A percentile compares a stretch with the other conserved stretches of the same genome.
phyloP scores from a whole-genome alignment of 495 filamentous ascomycete genomes.

The Penicillium antarcticum region DNA sequence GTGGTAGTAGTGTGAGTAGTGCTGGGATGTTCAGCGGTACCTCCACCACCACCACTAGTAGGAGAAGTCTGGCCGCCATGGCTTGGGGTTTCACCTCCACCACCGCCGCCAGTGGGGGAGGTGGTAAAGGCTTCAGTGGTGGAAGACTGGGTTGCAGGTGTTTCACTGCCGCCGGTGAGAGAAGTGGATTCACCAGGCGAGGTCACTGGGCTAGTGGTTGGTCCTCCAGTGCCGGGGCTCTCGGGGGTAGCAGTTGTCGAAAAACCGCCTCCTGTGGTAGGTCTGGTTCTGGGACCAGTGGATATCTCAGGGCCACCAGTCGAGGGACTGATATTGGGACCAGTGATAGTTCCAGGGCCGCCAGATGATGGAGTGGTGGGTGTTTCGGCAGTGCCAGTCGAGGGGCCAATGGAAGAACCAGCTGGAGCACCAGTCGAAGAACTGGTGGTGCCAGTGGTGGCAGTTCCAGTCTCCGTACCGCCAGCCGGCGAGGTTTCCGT shows the following conservation, averaged over 20 bases:
- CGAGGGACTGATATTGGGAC: no score
- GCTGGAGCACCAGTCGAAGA: no score
- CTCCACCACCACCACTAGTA: constrained; percentile 1
- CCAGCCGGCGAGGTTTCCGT: background rate
- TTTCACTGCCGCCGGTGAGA: no score
- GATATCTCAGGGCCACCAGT: background rate
- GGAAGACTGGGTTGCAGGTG: no score
- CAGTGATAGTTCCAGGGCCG: no score
- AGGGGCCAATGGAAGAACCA: no score
- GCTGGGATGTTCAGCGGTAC: background rate
- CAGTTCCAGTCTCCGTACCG: no score
- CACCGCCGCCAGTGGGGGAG: background rate
- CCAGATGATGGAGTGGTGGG: no score
- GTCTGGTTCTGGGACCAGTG: background rate
- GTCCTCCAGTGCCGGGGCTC: background rate
- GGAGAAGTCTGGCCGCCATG: background rate
- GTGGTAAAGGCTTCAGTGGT: no score
- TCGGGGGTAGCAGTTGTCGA: background rate
- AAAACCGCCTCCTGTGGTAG: background rate
- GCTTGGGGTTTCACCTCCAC: background rate
- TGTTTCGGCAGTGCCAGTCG: no score
- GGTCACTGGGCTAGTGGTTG: background rate
- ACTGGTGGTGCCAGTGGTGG: no score
- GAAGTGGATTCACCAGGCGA: background rate
- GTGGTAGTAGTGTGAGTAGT: background rate